Evolutionary conservation across 2,329 filamentous ascomycete species (phyloP).

Genomic region (Ampelomyces quisqualis): DNA sequence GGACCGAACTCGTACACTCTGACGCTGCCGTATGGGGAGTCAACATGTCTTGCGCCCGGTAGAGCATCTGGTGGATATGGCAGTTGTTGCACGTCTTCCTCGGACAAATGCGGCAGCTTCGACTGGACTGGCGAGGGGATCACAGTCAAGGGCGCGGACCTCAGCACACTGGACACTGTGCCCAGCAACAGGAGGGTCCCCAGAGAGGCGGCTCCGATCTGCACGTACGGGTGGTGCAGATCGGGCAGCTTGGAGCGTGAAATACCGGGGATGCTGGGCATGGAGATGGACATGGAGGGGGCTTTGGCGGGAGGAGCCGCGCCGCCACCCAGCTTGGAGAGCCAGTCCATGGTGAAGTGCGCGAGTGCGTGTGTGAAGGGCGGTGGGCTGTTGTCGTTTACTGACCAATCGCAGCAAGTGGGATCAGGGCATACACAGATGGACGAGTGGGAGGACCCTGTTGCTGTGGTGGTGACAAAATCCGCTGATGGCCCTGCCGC

Average conservation of each 20-base stretch:
- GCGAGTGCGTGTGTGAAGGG: background rate
- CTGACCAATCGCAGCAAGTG: constrained; percentile 23
- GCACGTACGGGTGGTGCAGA: constrained; percentile 18
- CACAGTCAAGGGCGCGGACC: constrained; percentile 12
- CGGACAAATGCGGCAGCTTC: constrained; percentile 27
- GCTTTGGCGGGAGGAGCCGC: constrained; percentile 4
- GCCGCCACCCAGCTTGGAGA: constrained; percentile 6
- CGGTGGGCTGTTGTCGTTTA: background rate
- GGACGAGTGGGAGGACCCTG: constrained; percentile 14
- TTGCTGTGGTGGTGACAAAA: constrained; percentile 19
- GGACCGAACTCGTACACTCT: constrained; percentile 82
- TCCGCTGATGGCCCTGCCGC: constrained; percentile 15
- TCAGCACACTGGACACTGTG: constrained; percentile 21
- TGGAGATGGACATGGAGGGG: constrained; percentile 1
- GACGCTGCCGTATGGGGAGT: constrained; percentile 68
- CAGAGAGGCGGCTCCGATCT: constrained; percentile 31
- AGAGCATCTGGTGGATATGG: constrained; percentile 69
- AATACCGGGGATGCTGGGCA: constrained; percentile 11
- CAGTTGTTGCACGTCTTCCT: constrained; percentile 30
- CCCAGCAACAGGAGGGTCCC: constrained; percentile 26
- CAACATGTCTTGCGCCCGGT: constrained; percentile 68
- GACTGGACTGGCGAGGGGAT: constrained; percentile 34
- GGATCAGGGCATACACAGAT: constrained; percentile 21
- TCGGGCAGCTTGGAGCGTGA: constrained; percentile 19
- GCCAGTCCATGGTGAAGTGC: constrained; percentile 12